Conservation (phyloP, 768 basidiomycete species). For the Tulasnella sp. region DNA sequence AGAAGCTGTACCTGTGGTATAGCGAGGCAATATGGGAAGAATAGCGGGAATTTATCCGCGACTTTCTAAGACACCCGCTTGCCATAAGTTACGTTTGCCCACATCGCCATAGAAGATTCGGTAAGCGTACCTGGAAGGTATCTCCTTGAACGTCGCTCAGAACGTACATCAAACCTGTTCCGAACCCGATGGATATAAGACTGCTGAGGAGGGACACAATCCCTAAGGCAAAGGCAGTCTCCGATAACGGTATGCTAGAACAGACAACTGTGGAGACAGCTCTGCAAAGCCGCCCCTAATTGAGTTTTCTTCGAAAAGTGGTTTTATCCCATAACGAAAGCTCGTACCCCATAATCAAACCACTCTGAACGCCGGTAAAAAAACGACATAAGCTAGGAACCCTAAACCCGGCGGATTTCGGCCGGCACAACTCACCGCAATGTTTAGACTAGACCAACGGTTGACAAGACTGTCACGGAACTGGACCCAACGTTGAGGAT, state of each 20-base stretch:
- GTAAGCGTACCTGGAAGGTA: not conserved
- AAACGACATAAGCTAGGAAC: not conserved
- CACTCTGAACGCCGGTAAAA: not conserved
- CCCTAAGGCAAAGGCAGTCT: not conserved
- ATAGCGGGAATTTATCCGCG: not conserved
- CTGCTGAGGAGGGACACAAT: constrained; percentile 10
- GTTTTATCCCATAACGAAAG: not conserved
- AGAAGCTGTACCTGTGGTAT: constrained; percentile 3
- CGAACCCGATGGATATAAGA: constrained; percentile 7
- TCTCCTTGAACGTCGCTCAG: not conserved
- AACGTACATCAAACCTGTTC: constrained; percentile 6
- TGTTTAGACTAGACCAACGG: constrained; percentile 10
- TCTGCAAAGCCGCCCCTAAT: not conserved
- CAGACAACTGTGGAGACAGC: constrained; percentile 10
- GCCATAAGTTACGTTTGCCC: not conserved
- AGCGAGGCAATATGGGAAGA: constrained; percentile 10
- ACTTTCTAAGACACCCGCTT: not conserved
- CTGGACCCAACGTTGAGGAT: not conserved
- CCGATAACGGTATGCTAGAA: not conserved
- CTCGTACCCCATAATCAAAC: constrained; percentile 1
- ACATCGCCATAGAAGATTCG: not conserved
- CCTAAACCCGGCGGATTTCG: not conserved
- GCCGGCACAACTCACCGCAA: not conserved
- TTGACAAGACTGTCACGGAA: constrained; percentile 8
- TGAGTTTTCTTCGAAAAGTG: not conserved